These are phyloP conservation scores for Dendrostoma leiphaemia DNA, from an alignment of 2,329 filamentous ascomycete genomes.

Conservation along the genomic window DNA sequence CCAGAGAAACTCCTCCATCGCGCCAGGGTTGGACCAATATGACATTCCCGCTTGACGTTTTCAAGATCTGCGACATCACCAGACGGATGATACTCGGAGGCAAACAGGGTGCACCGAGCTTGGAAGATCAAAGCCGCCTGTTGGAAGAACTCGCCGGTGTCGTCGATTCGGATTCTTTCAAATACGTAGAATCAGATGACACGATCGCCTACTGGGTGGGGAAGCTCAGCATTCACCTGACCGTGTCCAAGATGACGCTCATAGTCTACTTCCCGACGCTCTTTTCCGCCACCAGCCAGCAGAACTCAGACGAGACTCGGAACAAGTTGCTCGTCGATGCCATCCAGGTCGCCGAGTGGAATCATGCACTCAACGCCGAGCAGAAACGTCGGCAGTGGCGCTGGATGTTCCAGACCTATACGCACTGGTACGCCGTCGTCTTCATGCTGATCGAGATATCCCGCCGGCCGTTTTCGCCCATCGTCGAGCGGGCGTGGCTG, in stretches of 20 bases:
- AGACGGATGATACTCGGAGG: slow-evolving; percentile 35
- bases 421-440: slow-evolving; percentile 57
- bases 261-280: slow-evolving; percentile 74
- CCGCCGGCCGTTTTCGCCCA: slow-evolving; percentile 42
- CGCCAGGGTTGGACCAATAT: slow-evolving; percentile 56
- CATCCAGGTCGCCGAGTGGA: slow-evolving; percentile 55
- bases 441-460: slow-evolving; percentile 52
- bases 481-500: slow-evolving; percentile 46
- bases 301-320: slow-evolving; percentile 36
- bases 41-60: slow-evolving; percentile 50
- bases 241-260: slow-evolving; percentile 76
- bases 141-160: slow-evolving; percentile 43
- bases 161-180: slow-evolving; percentile 42
- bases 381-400: slow-evolving; percentile 48
- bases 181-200: slow-evolving; percentile 29
- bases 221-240: slow-evolving; percentile 52
- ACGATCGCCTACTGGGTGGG: slow-evolving; percentile 38
- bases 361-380: slow-evolving; percentile 50
- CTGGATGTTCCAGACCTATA: slow-evolving; percentile 59
- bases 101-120: slow-evolving; percentile 15
- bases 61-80: slow-evolving; percentile 32
- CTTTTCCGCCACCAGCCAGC: slow-evolving; percentile 39
- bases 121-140: slow-evolving; percentile 41
- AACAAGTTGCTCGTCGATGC: slow-evolving; percentile 47
- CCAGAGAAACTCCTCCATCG: slow-evolving; percentile 44